phyloP scores from a whole-genome alignment of 768 basidiomycete genomes.

The Boletus sensibilis region DNA sequence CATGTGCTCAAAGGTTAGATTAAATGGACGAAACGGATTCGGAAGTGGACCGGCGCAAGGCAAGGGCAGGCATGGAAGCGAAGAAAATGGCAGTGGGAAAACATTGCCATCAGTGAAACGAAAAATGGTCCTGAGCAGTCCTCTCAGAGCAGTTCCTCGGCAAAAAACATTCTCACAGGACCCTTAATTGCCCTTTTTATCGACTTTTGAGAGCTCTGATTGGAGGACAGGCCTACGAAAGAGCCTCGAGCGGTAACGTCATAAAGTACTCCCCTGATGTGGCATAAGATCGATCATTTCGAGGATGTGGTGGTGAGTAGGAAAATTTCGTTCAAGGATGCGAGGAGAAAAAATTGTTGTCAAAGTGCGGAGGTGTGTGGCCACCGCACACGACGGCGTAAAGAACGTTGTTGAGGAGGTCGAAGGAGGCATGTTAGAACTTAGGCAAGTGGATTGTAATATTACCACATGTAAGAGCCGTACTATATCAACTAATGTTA shows the following conservation, averaged over 20 bases:
- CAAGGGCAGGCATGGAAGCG: slow-evolving; percentile 25
- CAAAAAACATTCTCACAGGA: no score
- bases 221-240: no score
- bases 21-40: slow-evolving; percentile 23
- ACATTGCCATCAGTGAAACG: no score
- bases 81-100: slow-evolving; percentile 19
- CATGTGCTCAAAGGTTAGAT: slow-evolving; percentile 26
- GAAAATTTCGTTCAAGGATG: slow-evolving; percentile 25
- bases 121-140: no score
- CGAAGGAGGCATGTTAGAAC: slow-evolving; percentile 20
- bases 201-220: no score
- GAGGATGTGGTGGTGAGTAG: slow-evolving; percentile 1
- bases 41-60: slow-evolving; percentile 28
- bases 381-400: slow-evolving; percentile 1
- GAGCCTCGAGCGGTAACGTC: no score
- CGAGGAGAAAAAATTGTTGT: not conserved
- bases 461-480: slow-evolving; percentile 19
- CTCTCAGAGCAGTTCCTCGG: no score
- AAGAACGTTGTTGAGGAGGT: not conserved
- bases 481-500: slow-evolving; percentile 14
- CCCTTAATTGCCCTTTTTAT: no score
- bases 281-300: slow-evolving; percentile 18
- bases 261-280: no score
- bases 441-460: slow-evolving; percentile 1
- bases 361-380: slow-evolving; percentile 1